Base-by-base conservation (phyloP, 805 yeast genomes). In the Kodamaea leandrae region DNA sequence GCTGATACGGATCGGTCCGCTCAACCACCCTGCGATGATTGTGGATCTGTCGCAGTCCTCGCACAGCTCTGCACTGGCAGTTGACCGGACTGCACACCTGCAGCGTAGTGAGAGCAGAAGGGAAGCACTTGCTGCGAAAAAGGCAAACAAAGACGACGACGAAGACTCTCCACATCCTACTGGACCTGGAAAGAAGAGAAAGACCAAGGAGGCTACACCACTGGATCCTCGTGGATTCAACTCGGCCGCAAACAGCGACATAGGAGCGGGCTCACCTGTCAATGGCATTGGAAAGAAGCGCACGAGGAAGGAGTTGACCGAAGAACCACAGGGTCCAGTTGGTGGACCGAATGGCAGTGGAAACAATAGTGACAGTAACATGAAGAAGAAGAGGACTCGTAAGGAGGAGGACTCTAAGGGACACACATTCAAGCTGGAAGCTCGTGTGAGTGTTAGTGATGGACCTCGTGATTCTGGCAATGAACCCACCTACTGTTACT, bases 401-500 rank as follows among this genome's bases (percentile, higher is more conserved):
- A 42, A 39, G 37, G 46, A 43, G 38, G 50, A 48, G 18, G 49
- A 39, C 19, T 20, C 37, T 24, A 30, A 21, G 36, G 39, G 39
- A 3, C n/a, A n/a, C 25, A 33, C 23, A 17, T 35, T 40, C 39
- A 44, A 29, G 38, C 37, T 15, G 37, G 32, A 24, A 32, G 30
- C 36, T 14, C 36, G 43, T 14, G 43, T 39, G 26, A 39, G 37
- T 17, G 43, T 33, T 14, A 35, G 37, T 16, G 43, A 32, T 14
- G 23, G 37, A 16, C 21, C 16, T n/a, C 37, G 43, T 7, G 43
- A 39, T 20, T 28, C 45, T 3, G 41, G 43, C 36, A 50, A 41
- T 40, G 97, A 90, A 55, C 96, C 95, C 1, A 78, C 89, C 2
- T 91, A 91, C 60, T 93, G 99, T 63, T 90, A 91, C 66, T 93